Percentiles rank a stretch among this genome's conserved stretches.
phyloP scores from a whole-genome alignment of 345 rosid genomes.

The Iberis pinnata region DNA sequence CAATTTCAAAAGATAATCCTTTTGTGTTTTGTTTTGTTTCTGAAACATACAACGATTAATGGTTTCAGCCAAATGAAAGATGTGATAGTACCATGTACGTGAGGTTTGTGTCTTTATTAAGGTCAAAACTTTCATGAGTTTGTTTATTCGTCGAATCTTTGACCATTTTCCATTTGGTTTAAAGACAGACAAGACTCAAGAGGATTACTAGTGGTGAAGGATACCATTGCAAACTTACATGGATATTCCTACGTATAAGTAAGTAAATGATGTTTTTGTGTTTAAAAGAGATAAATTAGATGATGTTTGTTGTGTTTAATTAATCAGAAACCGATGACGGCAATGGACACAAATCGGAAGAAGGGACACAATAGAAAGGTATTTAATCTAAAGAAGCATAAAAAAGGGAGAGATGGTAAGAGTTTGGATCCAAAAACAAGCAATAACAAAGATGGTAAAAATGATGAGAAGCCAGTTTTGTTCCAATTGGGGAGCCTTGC shows the following conservation, averaged over 20 bases:
- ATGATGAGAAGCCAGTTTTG: slow-evolving; percentile 26
- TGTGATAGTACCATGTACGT: not conserved
- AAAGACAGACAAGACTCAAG: slow-evolving; percentile 6
- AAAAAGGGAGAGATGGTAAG: slow-evolving; percentile 7
- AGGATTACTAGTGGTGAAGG: slow-evolving; percentile 4
- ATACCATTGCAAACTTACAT: slow-evolving; percentile 13
- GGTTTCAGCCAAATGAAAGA: slow-evolving; percentile 3
- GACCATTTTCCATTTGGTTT: not conserved
- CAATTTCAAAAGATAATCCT: not conserved
- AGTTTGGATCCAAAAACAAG: slow-evolving; percentile 21
- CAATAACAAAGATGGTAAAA: not conserved
- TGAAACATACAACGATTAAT: not conserved
- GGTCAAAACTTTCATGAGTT: slow-evolving; percentile 13
- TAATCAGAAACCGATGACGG: no score
- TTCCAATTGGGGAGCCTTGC: slow-evolving; percentile 32
- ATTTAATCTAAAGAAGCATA: slow-evolving; percentile 28
- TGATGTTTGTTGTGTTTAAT: no score
- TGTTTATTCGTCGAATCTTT: not conserved
- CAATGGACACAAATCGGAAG: slow-evolving; percentile 26
- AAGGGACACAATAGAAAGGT: slow-evolving; percentile 20
- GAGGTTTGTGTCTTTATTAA: slow-evolving; percentile 7
- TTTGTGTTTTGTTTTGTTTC: slow-evolving; percentile 10
- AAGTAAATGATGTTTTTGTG: no score
- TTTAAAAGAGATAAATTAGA: no score
- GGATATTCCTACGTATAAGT: slow-evolving; percentile 19